Conservation (phyloP, 192 early-diverging fungal genomes). For the Mortierella claussenii region DNA sequence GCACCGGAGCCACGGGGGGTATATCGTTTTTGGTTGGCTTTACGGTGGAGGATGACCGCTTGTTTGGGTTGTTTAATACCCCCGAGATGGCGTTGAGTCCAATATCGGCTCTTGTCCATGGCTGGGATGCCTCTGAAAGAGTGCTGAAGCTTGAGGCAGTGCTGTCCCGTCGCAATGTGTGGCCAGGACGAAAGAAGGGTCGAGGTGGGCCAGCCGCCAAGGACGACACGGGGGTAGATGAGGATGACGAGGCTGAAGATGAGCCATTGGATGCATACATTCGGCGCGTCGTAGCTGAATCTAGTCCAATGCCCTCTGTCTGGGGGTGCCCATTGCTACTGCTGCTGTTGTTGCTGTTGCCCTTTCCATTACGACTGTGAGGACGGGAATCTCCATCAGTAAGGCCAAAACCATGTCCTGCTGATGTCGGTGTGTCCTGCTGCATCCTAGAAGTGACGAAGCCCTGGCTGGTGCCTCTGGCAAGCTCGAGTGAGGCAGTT, state of each 20-base stretch:
- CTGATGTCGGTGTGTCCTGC: constrained; percentile 2
- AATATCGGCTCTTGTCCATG: constrained; percentile 69
- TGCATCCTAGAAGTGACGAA: constrained; percentile 15
- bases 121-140: constrained; percentile 44
- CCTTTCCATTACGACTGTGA: constrained; percentile 38
- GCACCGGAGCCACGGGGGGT: constrained; percentile 64
- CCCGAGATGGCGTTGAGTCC: constrained; percentile 77
- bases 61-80: constrained; percentile 77
- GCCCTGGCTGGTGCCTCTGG: too few species aligned
- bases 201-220: constrained; percentile 4
- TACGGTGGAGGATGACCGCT: constrained; percentile 52
- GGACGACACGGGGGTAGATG: constrained; percentile 11
- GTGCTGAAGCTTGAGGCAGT: constrained; percentile 53
- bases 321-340: constrained; percentile 29
- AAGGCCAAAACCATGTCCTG: not conserved
- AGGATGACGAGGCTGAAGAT: constrained; percentile 5
- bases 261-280: constrained; percentile 9
- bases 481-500: constrained; percentile 5
- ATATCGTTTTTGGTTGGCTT: constrained; percentile 68
- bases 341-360: too few species aligned
- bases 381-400: constrained; percentile 17
- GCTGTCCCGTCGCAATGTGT: constrained; percentile 56
- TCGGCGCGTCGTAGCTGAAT: constrained; percentile 16
- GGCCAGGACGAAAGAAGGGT: constrained; percentile 21
- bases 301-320: constrained; percentile 9